Conservation (phyloP, 768 basidiomycete genomes). For the Terana coerulea region DNA sequence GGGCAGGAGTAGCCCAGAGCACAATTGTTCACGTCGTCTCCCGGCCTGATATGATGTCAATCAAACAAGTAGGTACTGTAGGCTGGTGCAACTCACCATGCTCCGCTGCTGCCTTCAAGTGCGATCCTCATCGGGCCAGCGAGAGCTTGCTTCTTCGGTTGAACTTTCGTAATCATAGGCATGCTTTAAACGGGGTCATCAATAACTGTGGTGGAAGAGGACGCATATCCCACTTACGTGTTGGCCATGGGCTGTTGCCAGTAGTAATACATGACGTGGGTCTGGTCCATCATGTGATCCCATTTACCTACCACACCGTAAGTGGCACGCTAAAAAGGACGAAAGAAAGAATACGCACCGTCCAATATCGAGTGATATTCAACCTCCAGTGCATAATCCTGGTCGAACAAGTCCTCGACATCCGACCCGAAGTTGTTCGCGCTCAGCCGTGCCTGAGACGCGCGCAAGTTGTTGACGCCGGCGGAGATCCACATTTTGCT, state of each 20-base stretch:
- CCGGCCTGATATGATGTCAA: constrained; percentile 42
- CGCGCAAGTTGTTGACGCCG: constrained; percentile 57
- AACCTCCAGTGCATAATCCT: constrained; percentile 57
- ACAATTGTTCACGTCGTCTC: constrained; percentile 63
- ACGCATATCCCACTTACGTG: constrained; percentile 46
- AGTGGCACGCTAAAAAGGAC: background rate
- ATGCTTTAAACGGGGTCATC: constrained; percentile 34
- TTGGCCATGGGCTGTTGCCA: constrained; percentile 73
- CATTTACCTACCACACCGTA: constrained; percentile 8
- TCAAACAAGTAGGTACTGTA: background rate
- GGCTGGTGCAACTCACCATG: constrained; percentile 42
- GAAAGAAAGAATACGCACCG: constrained; percentile 31
- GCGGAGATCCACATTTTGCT: constrained; percentile 56
- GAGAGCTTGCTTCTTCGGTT: constrained; percentile 51
- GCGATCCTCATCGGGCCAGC: constrained; percentile 63
- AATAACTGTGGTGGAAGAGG: background rate
- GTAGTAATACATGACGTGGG: constrained; percentile 63
- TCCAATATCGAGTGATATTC: constrained; percentile 57
- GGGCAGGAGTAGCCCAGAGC: constrained; percentile 43
- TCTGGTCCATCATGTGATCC: constrained; percentile 64
- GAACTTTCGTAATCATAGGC: constrained; percentile 48
- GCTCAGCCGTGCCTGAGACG: constrained; percentile 60
- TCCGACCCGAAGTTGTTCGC: constrained; percentile 54
- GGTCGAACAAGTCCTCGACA: constrained; percentile 53
- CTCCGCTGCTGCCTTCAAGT: constrained; percentile 55